Conservation (phyloP, 768 basidiomycete species). For the Pholiota molesta region DNA sequence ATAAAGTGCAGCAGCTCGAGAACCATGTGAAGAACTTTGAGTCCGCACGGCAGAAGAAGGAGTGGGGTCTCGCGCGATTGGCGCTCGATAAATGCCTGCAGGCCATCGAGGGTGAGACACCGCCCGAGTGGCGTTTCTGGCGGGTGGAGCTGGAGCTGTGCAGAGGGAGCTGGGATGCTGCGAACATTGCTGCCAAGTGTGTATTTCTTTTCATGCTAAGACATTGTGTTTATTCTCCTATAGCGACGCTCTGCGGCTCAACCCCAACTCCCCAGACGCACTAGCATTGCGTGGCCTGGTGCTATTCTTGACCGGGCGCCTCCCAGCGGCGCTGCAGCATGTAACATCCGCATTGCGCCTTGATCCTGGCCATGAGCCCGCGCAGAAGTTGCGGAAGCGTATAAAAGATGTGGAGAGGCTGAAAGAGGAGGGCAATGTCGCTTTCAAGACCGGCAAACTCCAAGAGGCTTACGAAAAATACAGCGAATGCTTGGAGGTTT, state of each 20-base stretch:
- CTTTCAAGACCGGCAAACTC: slow-evolving; percentile 66
- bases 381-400: slow-evolving; percentile 72
- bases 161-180: slow-evolving; percentile 73
- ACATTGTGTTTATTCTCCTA: slow-evolving; percentile 2
- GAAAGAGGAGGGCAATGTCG: slow-evolving; percentile 83
- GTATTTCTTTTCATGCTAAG: slow-evolving; percentile 27
- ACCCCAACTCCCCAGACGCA: slow-evolving; percentile 77
- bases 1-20: slow-evolving; percentile 63
- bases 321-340: slow-evolving; percentile 75
- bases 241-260: slow-evolving; percentile 76
- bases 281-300: slow-evolving; percentile 79
- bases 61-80: slow-evolving; percentile 81
- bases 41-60: slow-evolving; percentile 53
- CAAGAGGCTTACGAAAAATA: slow-evolving; percentile 72
- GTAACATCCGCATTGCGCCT: slow-evolving; percentile 69
- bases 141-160: slow-evolving; percentile 77
- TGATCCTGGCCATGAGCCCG: slow-evolving; percentile 77
- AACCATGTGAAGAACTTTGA: slow-evolving; percentile 68
- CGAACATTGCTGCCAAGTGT: slow-evolving; percentile 74
- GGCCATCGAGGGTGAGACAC: slow-evolving; percentile 74
- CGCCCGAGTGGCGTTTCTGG: slow-evolving; percentile 82
- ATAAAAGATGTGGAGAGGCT: slow-evolving; percentile 81
- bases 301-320: slow-evolving; percentile 71
- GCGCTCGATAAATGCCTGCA: slow-evolving; percentile 79
- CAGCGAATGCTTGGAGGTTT: slow-evolving; percentile 68